Evolutionary conservation across 352 stramenopile genomes (phyloP).

Genomic region (Globisporangium recalcitrans): DNA sequence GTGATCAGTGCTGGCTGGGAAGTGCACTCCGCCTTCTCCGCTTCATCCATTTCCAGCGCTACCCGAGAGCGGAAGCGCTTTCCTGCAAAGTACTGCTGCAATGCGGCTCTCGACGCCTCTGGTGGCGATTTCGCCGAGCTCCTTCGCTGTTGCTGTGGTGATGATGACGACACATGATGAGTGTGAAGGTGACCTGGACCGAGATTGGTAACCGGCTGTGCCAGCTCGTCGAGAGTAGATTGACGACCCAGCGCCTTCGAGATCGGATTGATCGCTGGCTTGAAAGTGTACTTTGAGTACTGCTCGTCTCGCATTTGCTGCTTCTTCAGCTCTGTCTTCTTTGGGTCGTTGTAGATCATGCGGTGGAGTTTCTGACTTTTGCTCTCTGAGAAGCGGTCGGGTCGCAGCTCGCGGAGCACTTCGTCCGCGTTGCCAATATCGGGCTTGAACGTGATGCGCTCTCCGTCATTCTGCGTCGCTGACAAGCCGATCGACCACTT

Average conservation of each 20-base stretch:
- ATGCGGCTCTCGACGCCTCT: constrained; percentile 23
- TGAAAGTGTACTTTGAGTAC: constrained; percentile 62
- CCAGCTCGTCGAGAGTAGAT: constrained; percentile 41
- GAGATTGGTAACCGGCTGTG: constrained; percentile 31
- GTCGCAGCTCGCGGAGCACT: constrained; percentile 59
- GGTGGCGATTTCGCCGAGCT: not conserved
- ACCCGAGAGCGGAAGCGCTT: constrained; percentile 69
- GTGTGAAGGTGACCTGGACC: constrained; percentile 3
- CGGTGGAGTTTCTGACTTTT: constrained; percentile 53
- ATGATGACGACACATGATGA: not conserved
- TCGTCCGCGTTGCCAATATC: constrained; percentile 72
- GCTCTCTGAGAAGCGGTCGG: constrained; percentile 56
- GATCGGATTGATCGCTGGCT: constrained; percentile 72
- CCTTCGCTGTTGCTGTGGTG: constrained; percentile 16
- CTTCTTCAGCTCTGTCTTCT: constrained; percentile 52
- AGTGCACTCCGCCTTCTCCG: constrained; percentile 62
- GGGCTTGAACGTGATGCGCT: constrained; percentile 57
- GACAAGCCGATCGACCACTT: constrained; percentile 52
- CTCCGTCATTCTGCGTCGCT: constrained; percentile 37
- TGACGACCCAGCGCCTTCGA: constrained; percentile 54
- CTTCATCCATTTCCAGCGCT: constrained; percentile 60
- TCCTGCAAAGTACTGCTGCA: constrained; percentile 55
- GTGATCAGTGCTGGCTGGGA: constrained; percentile 51
- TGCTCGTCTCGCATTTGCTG: constrained; percentile 50
- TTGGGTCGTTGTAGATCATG: constrained; percentile 63